Percentiles rank a stretch among this genome's conserved stretches.
Evolutionary conservation across 139 green algal genomes (phyloP).

Genomic region (Chlorella sorokiniana): DNA sequence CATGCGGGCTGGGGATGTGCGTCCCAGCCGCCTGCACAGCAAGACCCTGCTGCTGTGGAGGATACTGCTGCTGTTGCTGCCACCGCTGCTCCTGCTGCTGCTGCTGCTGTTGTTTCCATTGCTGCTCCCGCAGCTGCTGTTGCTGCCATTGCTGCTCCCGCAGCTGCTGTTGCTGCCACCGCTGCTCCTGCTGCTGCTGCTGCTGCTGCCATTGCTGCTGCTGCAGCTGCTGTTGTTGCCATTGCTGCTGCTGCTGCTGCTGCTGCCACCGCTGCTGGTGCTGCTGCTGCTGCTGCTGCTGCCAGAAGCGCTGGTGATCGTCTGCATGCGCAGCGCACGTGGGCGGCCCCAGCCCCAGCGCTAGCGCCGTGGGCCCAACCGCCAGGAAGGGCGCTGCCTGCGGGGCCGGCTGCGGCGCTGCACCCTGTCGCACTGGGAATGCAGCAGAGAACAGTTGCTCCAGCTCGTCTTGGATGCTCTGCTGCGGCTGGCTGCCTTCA

Average conservation of each 20-base stretch:
- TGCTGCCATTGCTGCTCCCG: not conserved
- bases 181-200: too few species aligned
- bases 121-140: not conserved
- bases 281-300: not conserved
- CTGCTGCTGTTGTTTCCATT: not conserved
- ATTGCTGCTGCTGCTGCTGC: not conserved
- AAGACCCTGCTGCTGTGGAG: not conserved
- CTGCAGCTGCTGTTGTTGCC: not conserved
- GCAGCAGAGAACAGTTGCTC: too few species aligned
- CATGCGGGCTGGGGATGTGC: too few species aligned
- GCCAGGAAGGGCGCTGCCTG: too few species aligned
- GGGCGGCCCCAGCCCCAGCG: too few species aligned
- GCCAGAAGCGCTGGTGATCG: not conserved
- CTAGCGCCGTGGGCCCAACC: too few species aligned
- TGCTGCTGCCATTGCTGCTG: not conserved
- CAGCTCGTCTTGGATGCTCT: too few species aligned
- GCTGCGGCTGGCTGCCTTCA: too few species aligned
- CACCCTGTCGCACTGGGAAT: too few species aligned
- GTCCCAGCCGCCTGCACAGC: too few species aligned
- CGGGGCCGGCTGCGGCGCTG: too few species aligned
- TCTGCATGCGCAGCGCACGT: too few species aligned
- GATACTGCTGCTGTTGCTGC: not conserved
- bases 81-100: not conserved
- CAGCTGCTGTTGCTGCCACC: not conserved
- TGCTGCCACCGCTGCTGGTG: not conserved